Evolutionary conservation across 768 basidiomycete species (phyloP), one percentile per base, ranked within the genome.

Genomic region (Suillus placidus): DNA sequence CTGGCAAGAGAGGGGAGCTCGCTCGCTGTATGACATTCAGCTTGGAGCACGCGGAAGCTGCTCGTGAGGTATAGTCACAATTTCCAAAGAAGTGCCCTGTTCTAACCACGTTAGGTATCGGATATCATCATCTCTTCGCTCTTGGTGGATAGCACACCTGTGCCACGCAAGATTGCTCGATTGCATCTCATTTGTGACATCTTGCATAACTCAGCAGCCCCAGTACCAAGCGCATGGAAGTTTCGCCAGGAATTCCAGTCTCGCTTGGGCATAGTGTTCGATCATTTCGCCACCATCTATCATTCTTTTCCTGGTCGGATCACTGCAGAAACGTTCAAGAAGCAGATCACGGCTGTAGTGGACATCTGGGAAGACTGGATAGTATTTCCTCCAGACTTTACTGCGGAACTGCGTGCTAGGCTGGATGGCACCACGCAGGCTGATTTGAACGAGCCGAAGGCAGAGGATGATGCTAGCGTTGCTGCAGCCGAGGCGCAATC

Each of bases 361-460:
- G 96, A 98, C 72, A 90, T 98, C 37, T 98, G 97, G 95, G 97
- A 98, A 73, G 91, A 97, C 74, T 97, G 96, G 95, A 96, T 99
- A 65, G 93, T 98, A 38, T 99, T 99, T 74, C 84, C 93, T 61
- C 92, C 91, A 3, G 93, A 96, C 63, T 93, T 92, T 71, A 95
- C 92, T 0, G 73, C 83, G 2, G 88, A 90, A 70, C 83, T 97
- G 18, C 83, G 94, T 32, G 78, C 77, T 62, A 82, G 95, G 64
- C 82, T 99, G 58, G 93, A 96, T 58, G 93, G 93, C 26, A 78
- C 73, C 23, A 68, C 72, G 1, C 71, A 71, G 32, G 70, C 76
- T 26, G 75, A 77, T 60, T 68, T 77, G 47, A 71, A 73, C 56
- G 69, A 71, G 2, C 68, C 69, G 40, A 72, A 77, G 23, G 71